Evolutionary conservation across 2,329 filamentous ascomycete species (phyloP).

Genomic region (Corynespora cassiicola): DNA sequence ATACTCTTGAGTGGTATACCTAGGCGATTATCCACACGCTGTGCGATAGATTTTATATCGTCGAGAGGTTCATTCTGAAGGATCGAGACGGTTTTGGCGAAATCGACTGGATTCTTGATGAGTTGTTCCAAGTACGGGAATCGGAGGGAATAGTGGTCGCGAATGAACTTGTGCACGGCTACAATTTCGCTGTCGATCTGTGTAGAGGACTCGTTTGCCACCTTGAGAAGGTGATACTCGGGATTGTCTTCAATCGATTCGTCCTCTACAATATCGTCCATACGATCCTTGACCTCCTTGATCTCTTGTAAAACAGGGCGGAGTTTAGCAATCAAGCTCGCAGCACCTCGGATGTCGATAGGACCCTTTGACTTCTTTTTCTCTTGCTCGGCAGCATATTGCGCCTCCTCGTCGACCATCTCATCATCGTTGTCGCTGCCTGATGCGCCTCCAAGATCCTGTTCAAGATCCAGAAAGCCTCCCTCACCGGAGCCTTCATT

Average conservation of each 20-base stretch:
- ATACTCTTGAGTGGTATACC: slow-evolving; percentile 78
- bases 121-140: slow-evolving; percentile 93
- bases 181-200: slow-evolving; percentile 93
- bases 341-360: slow-evolving; percentile 77
- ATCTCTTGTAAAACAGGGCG: slow-evolving; percentile 77
- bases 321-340: slow-evolving; percentile 79
- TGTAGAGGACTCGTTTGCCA: slow-evolving; percentile 88
- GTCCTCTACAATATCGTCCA: slow-evolving; percentile 73
- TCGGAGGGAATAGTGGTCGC: slow-evolving; percentile 91
- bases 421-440: slow-evolving; percentile 59
- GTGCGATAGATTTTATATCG: slow-evolving; percentile 80
- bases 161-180: slow-evolving; percentile 92
- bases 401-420: slow-evolving; percentile 67
- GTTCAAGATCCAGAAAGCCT: slow-evolving; percentile 36
- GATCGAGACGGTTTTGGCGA: slow-evolving; percentile 92
- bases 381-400: slow-evolving; percentile 58
- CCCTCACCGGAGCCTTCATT: slow-evolving; percentile 60
- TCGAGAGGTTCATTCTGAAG: slow-evolving; percentile 92
- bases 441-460: slow-evolving; percentile 44
- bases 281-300: slow-evolving; percentile 60
- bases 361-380: slow-evolving; percentile 72
- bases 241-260: slow-evolving; percentile 89
- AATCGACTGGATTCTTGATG: slow-evolving; percentile 90
- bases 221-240: slow-evolving; percentile 86
- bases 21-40: slow-evolving; percentile 78